phyloP scores from a whole-genome alignment of 2,329 filamentous ascomycete genomes.

The Colletotrichum tropicale region DNA sequence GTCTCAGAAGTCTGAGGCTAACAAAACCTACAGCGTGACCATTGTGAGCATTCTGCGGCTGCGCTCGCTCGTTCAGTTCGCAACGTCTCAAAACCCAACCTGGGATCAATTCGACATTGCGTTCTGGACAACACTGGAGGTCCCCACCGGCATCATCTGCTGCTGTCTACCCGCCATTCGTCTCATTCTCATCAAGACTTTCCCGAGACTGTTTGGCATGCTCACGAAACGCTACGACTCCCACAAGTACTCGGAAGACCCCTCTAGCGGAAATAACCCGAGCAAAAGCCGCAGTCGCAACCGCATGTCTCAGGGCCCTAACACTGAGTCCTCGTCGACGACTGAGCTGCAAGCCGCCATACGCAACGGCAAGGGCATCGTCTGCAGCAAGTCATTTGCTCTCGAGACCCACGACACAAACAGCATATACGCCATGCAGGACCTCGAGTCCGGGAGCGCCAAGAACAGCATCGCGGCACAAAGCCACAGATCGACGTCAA shows the following conservation, averaged over 20 bases:
- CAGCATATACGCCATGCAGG: not conserved
- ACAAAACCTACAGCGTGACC: slow-evolving; percentile 27
- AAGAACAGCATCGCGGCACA: not conserved
- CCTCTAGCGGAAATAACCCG: not conserved
- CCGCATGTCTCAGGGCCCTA: not conserved
- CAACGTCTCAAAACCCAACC: slow-evolving; percentile 29
- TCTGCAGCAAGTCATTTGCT: not conserved
- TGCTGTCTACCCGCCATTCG: slow-evolving; percentile 13
- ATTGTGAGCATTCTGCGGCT: slow-evolving; percentile 34
- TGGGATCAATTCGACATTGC: slow-evolving; percentile 32
- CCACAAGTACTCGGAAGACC: not conserved
- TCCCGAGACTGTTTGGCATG: slow-evolving; percentile 3
- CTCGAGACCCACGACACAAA: not conserved
- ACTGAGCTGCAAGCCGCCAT: not conserved
- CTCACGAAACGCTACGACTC: not conserved
- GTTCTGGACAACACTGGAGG: slow-evolving; percentile 13
- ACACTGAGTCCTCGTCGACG: not conserved
- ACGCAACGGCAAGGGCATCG: not conserved
- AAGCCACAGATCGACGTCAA: not conserved
- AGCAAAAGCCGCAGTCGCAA: not conserved
- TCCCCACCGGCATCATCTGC: slow-evolving; percentile 12
- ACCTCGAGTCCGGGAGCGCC: not conserved
- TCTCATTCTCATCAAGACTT: slow-evolving; percentile 13
- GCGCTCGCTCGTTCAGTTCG: slow-evolving; percentile 29
- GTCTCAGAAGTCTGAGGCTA: not conserved